Evolutionary conservation across 257 asterid species (phyloP).

Genomic region (Nicotiana knightiana): DNA sequence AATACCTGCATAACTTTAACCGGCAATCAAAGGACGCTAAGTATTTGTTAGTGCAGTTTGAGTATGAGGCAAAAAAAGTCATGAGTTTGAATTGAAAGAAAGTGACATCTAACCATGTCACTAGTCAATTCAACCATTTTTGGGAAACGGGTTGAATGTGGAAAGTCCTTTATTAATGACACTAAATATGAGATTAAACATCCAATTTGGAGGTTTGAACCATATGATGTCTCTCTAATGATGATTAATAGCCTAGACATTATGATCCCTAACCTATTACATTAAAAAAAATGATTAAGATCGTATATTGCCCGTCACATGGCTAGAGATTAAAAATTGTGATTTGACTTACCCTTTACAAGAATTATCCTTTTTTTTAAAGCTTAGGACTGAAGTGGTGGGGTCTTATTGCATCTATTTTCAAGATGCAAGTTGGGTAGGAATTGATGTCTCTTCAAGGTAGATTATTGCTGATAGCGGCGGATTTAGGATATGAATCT

Average conservation of each 20-base stretch:
- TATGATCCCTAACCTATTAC: conserved; percentile 19
- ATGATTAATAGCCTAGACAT: conserved; percentile 15
- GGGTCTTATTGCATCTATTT: conserved; percentile 30
- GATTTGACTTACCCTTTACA: background rate
- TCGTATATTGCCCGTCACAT: conserved; percentile 38
- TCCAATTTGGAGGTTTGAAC: conserved; percentile 10
- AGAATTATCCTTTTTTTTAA: background rate
- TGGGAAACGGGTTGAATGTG: conserved; percentile 7
- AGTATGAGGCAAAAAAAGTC: background rate
- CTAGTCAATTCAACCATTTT: conserved; percentile 2
- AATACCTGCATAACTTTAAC: no score
- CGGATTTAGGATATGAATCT: no score
- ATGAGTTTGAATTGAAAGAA: background rate
- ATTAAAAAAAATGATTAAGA: conserved; percentile 20
- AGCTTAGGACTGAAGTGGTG: conserved; percentile 35
- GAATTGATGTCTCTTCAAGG: conserved; percentile 23
- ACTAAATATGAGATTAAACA: conserved; percentile 1
- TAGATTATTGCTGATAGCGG: background rate
- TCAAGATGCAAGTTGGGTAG: conserved; percentile 42
- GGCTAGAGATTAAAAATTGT: conserved; percentile 26
- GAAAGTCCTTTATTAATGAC: background rate
- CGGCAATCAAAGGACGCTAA: accelerated
- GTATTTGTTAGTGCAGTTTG: background rate
- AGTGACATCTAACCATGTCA: background rate
- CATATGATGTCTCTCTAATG: conserved; percentile 18